phyloP scores from a whole-genome alignment of 129 eudicot species.

The Mikania micrantha region DNA sequence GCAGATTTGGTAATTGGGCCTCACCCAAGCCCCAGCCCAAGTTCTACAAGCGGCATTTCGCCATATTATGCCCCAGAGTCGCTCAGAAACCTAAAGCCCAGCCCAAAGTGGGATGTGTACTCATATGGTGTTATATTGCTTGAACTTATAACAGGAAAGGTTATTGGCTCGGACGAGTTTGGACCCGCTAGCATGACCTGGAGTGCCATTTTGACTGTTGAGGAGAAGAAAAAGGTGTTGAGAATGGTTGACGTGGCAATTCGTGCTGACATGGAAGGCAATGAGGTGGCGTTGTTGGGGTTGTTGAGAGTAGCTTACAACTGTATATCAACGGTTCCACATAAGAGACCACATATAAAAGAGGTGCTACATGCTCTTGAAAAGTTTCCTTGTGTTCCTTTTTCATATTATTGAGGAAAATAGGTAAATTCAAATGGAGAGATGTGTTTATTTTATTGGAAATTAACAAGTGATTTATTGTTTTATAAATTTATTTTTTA shows the following conservation, averaged over 20 bases:
- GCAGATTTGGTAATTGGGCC: slow-evolving; percentile 44
- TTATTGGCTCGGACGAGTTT: slow-evolving; percentile 62
- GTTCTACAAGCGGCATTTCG: slow-evolving; percentile 51
- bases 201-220: slow-evolving; percentile 37
- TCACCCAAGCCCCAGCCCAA: slow-evolving; percentile 81
- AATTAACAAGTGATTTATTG: slow-evolving; percentile 22
- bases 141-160: slow-evolving; percentile 75
- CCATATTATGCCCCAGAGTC: slow-evolving; percentile 94
- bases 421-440: slow-evolving; percentile 19
- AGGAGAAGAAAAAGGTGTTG: slow-evolving; percentile 59
- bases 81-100: slow-evolving; percentile 71
- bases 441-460: slow-evolving; percentile 29
- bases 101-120: slow-evolving; percentile 84
- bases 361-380: slow-evolving; percentile 79
- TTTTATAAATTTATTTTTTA: background rate
- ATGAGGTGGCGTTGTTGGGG: slow-evolving; percentile 68
- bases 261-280: slow-evolving; percentile 84
- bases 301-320: slow-evolving; percentile 62
- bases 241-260: slow-evolving; percentile 84
- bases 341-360: slow-evolving; percentile 92
- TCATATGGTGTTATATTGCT: slow-evolving; percentile 88
- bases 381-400: slow-evolving; percentile 55
- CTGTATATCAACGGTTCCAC: slow-evolving; percentile 75
- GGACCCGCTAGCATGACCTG: slow-evolving; percentile 49
- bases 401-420: slow-evolving; percentile 25